Percentiles rank a stretch among this genome's conserved stretches.
phyloP scores from a whole-genome alignment of 352 stramenopile species.

The Pythium plurisporium region DNA sequence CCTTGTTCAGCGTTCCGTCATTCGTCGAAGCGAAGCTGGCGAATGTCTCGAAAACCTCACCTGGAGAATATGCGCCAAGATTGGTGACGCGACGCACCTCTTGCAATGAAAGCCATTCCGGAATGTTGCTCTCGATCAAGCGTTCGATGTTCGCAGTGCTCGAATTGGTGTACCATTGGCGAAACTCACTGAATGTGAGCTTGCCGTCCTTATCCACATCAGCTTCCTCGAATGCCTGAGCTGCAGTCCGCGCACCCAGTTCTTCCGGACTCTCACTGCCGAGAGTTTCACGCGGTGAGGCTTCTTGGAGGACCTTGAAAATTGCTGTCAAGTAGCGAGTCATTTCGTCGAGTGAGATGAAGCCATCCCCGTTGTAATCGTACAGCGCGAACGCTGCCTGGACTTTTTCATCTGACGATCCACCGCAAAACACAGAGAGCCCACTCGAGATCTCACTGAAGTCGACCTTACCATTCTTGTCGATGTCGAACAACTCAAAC shows the following conservation, averaged over 20 bases:
- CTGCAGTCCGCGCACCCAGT: slow-evolving; percentile 54
- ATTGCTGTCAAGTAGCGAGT: slow-evolving; percentile 78
- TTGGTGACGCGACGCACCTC: slow-evolving; percentile 80
- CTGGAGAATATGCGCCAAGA: slow-evolving; percentile 53
- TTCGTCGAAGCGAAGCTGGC: slow-evolving; percentile 45
- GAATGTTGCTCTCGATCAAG: slow-evolving; percentile 74
- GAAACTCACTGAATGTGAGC: slow-evolving; percentile 75
- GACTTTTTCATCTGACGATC: slow-evolving; percentile 72
- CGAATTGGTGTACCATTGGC: slow-evolving; percentile 74
- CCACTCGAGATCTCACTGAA: slow-evolving; percentile 85
- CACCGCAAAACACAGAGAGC: slow-evolving; percentile 80
- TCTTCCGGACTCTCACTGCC: slow-evolving; percentile 58
- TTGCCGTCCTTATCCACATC: slow-evolving; percentile 64
- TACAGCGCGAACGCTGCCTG: slow-evolving; percentile 75
- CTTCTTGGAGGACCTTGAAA: slow-evolving; percentile 82
- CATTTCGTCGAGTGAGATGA: slow-evolving; percentile 85
- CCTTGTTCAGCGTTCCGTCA: slow-evolving; percentile 66
- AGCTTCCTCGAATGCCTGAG: slow-evolving; percentile 71
- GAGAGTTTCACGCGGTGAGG: slow-evolving; percentile 44
- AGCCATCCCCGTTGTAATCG: slow-evolving; percentile 82
- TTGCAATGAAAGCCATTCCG: slow-evolving; percentile 68
- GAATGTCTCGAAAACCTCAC: slow-evolving; percentile 81
- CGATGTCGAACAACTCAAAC: slow-evolving; percentile 79
- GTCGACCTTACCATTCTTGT: slow-evolving; percentile 84
- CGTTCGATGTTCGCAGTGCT: slow-evolving; percentile 74